Percentiles rank a stretch among this genome's conserved stretches.
Evolutionary conservation across 73 alveolate species (phyloP).

Genomic region (Stentor coeruleus): DNA sequence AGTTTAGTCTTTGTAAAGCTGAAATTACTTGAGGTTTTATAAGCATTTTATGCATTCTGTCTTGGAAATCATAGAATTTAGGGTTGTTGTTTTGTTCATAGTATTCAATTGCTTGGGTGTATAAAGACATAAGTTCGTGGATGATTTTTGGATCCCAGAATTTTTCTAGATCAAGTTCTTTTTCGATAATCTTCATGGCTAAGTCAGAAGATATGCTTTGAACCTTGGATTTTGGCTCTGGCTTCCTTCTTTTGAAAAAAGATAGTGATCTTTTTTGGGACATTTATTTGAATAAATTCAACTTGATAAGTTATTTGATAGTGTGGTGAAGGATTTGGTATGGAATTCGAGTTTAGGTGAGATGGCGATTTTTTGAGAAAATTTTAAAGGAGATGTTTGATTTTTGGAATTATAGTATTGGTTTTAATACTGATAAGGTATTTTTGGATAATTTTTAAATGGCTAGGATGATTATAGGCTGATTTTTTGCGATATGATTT

Average conservation of each 20-base stretch:
- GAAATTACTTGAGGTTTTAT: neutral
- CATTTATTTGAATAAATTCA: no score
- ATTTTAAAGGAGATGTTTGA: no score
- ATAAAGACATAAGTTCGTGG: neutral
- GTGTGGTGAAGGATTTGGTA: no score
- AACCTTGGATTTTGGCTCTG: slow-evolving; percentile 14
- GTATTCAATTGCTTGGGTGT: neutral
- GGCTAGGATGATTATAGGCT: no score
- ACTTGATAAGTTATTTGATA: no score
- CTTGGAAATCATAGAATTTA: neutral
- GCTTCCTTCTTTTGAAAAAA: neutral
- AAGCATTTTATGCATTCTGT: neutral
- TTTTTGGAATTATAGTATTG: no score
- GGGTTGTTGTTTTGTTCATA: neutral
- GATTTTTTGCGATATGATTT: no score
- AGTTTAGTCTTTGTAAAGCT: no score
- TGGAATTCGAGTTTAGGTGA: no score
- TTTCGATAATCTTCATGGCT: neutral
- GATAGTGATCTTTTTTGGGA: neutral
- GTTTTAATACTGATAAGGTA: no score
- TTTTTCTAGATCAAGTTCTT: neutral
- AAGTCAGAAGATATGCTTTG: neutral
- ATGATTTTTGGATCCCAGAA: neutral
- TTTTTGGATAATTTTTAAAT: no score
- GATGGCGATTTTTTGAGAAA: no score